Percentiles rank a stretch among this genome's conserved stretches.
Evolutionary conservation across 371 early-diverging fungal genomes (phyloP).

Genomic region (Haplosporangium sp.): DNA sequence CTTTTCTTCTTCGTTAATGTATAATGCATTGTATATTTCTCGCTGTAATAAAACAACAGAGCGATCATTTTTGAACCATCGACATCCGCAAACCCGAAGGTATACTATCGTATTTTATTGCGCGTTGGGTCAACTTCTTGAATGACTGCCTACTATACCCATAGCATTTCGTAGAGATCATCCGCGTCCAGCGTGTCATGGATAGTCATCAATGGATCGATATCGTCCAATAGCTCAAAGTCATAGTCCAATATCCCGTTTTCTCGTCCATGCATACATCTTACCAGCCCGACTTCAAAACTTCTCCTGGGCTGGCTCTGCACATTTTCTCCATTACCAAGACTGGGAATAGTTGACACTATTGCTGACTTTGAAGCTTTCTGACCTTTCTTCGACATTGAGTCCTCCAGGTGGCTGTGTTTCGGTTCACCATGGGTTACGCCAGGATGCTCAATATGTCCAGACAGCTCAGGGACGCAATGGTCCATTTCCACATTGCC

Average conservation of each 20-base stretch:
- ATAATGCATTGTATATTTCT: conserved; percentile 9
- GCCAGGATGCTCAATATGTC: conserved; percentile 24
- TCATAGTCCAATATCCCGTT: conserved; percentile 16
- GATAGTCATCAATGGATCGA: conserved; percentile 14
- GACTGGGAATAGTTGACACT: too few relatives aligned
- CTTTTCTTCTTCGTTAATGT: background rate
- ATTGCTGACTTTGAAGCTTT: background rate
- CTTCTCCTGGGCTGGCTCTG: background rate
- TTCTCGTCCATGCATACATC: background rate
- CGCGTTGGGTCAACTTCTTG: background rate
- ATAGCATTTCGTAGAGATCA: conserved; percentile 31
- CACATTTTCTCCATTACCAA: background rate
- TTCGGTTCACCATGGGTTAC: background rate
- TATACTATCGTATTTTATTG: background rate
- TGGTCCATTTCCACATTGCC: conserved; percentile 16
- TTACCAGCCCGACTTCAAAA: background rate
- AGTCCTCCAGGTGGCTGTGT: too few relatives aligned
- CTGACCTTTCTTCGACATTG: background rate
- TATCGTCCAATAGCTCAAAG: conserved; percentile 31
- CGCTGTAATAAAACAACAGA: conserved; percentile 1
- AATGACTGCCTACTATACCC: conserved; percentile 13
- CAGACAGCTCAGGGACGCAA: conserved; percentile 13
- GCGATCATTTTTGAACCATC: background rate
- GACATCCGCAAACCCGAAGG: background rate
- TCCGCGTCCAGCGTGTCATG: conserved; percentile 16